These are phyloP conservation scores for Acanthamoeba culbertsoni DNA, from an alignment of 208 protist species.

Conservation along the genomic window DNA sequence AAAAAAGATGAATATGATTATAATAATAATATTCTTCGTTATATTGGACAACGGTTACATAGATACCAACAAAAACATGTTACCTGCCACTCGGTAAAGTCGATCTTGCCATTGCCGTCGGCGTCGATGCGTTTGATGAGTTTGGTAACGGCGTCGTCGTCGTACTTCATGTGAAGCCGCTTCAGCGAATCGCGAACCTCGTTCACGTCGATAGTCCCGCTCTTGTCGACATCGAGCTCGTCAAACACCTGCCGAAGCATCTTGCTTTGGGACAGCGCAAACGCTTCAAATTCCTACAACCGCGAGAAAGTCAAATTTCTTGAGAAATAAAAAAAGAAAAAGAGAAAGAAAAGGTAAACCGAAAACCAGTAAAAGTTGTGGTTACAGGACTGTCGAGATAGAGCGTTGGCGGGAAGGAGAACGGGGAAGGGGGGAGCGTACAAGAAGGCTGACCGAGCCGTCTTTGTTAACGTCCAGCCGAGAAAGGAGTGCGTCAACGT, in stretches of 20 bases:
- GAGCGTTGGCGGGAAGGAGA: not conserved
- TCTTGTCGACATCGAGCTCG: slow-evolving; percentile 63
- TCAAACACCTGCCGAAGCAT: slow-evolving; percentile 57
- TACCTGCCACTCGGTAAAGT: slow-evolving; percentile 70
- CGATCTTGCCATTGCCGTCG: slow-evolving; percentile 64
- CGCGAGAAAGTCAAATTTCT: not conserved
- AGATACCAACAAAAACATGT: not conserved
- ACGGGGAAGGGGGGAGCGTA: not conserved
- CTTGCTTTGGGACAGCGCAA: slow-evolving; percentile 10
- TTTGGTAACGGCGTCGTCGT: slow-evolving; percentile 59
- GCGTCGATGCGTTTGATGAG: slow-evolving; percentile 64
- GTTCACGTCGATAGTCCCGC: slow-evolving; percentile 62
- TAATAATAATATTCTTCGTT: too few species aligned
- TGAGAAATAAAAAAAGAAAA: not conserved
- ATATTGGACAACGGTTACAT: not conserved
- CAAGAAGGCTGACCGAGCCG: slow-evolving; percentile 2
- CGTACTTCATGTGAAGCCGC: slow-evolving; percentile 61
- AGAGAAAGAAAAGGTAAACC: not conserved
- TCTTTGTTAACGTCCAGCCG: slow-evolving; percentile 28
- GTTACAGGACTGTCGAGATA: too few species aligned
- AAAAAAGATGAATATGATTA: too few species aligned
- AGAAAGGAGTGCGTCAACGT: slow-evolving; percentile 26
- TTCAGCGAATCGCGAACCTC: slow-evolving; percentile 63
- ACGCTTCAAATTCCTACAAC: slow-evolving; percentile 9
- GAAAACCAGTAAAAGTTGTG: not conserved